Base-by-base conservation (phyloP, 352 stramenopile genomes). In the Phytophthora cajani region DNA sequence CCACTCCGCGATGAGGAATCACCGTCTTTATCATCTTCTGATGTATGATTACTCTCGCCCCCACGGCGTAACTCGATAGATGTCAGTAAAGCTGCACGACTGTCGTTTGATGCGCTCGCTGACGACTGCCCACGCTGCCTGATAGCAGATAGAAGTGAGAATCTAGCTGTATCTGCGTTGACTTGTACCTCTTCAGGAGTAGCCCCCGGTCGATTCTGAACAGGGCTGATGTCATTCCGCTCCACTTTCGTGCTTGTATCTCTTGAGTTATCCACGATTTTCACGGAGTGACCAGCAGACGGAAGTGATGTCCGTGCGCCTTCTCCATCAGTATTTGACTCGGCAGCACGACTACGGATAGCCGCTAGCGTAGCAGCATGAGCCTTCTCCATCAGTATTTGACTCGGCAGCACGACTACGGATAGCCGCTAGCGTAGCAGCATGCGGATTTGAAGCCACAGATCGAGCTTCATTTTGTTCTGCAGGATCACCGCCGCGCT, bases 351-450 rank as follows among this genome's bases (percentile, higher is more conserved):
- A 65, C 32, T 56, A 42, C 71, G 62, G 36, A 78, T 72, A 4
- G 67, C 62, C 47, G 71, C 52, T 11, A 78, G 11, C 50, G 70
- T 55, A 55, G 42, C 52, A 44, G 40, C 38, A 9, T 66, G 71
- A n/a, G n/a, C n/a, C n/a, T n/a, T n/a, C n/a, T n/a, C 44, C 58
- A 58, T 58, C 14, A 14, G 30, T 40, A 5, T n/a, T n/a, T 19
- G 4, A n/a, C n/a, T n/a, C 19, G 17, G 10, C 38, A 52, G 19
- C 44, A 64, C 46, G 62, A 65, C 32, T 56, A 42, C 71, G 62
- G 36, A 78, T 72, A 4, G 67, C 62, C 46, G 71, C 52, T 10
- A 78, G 11, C 50, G 70, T 55, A 55, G 42, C 52, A 44, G 40
- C 38, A 9, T 66, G 71, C 1, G 46, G 58, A 52, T 64, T 75